Evolutionary conservation across 2,329 filamentous ascomycete species (phyloP).

Genomic region (Mollisia scopiformis): DNA sequence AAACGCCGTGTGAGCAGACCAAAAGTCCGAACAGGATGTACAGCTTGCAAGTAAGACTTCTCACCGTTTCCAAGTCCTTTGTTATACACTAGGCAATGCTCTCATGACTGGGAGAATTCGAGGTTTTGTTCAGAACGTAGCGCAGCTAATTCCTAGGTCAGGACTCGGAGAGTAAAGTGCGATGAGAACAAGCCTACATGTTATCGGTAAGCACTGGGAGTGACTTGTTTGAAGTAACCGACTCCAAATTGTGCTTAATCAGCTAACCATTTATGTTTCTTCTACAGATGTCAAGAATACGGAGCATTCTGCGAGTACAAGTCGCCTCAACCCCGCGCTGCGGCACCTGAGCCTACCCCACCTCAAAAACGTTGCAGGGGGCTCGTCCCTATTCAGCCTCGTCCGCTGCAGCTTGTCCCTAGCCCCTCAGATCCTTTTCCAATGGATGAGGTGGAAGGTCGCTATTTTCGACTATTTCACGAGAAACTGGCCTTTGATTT

Average conservation of each 20-base stretch:
- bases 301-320: constrained; percentile 19
- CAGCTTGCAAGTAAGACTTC: constrained; percentile 17
- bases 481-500: constrained; percentile 20
- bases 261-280: constrained; percentile 14
- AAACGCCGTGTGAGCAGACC: constrained; percentile 19
- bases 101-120: constrained; percentile 1
- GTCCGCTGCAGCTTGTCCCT: constrained; percentile 10
- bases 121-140: constrained; percentile 5
- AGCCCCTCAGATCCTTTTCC: constrained; percentile 15
- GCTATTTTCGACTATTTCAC: constrained; percentile 22
- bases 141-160: constrained; percentile 15
- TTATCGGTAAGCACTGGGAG: constrained; percentile 17
- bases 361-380: constrained; percentile 11
- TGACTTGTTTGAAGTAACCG: constrained; percentile 10
- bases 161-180: constrained; percentile 19
- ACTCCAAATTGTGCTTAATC: constrained; percentile 18
- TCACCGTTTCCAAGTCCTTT: constrained; percentile 4
- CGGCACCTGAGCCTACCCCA: no score
- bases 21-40: constrained; percentile 21
- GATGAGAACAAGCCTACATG: constrained; percentile 21
- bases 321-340: constrained; percentile 11
- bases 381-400: constrained; percentile 18
- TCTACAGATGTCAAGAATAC: constrained; percentile 19
- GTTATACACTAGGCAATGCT: background rate
- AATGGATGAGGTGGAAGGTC: constrained; percentile 19